Conservation (phyloP, 805 yeast species). For the Metschnikowia peoriensis region DNA sequence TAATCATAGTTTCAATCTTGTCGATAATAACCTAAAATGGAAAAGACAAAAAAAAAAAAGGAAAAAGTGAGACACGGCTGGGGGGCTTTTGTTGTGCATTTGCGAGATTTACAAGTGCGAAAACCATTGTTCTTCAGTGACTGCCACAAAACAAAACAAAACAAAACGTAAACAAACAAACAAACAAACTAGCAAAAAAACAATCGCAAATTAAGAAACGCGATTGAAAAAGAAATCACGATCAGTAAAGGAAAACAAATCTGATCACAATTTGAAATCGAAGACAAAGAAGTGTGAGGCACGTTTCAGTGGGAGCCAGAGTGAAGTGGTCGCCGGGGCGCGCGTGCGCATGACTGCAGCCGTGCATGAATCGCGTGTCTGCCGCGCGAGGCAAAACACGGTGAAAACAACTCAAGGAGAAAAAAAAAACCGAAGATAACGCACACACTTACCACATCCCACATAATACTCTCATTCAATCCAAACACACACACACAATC, state of each 20-base stretch:
- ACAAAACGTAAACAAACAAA: no score
- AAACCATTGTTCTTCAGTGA: not conserved
- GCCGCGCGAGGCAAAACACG: conserved; percentile 9
- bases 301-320: not conserved
- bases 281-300: not conserved
- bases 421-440: not conserved
- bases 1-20: no score
- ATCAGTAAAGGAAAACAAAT: no score
- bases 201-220: not conserved
- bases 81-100: not conserved
- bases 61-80: not conserved
- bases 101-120: not conserved
- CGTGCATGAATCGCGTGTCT: conserved; percentile 8
- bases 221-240: not conserved
- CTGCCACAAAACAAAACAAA: not conserved
- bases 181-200: no score
- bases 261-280: no score
- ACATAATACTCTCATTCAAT: not conserved
- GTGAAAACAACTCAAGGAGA: conserved; percentile 6
- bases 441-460: not conserved
- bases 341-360: not conserved
- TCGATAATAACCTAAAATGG: no score
- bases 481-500: not conserved
- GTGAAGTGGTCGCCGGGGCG: not conserved
- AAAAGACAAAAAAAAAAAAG: not conserved